Percentiles rank a stretch among this genome's conserved stretches.
Conservation (phyloP, 495 filamentous ascomycete genomes). For the Penicillium alfredii region DNA sequence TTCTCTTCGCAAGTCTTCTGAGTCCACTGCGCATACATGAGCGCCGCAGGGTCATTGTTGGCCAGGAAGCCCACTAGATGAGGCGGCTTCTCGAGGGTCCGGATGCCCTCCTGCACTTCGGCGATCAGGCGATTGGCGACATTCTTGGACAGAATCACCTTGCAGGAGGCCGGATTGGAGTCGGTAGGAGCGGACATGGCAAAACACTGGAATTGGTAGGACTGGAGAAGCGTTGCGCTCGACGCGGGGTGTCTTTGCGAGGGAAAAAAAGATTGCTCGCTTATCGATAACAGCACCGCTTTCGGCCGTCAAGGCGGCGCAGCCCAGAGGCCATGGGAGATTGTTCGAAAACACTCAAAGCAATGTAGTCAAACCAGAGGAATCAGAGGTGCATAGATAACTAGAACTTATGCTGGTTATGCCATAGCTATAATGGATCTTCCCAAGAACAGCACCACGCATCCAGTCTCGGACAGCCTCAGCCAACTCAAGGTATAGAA, state of each 20-base stretch:
- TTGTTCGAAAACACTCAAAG: no score
- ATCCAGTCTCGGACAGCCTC: no score
- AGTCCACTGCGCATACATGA: conserved; percentile 96
- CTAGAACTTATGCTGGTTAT: no score
- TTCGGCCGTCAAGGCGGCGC: no score
- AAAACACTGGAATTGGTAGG: conserved; percentile 6
- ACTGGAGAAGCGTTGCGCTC: conserved; percentile 10
- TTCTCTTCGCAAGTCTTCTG: conserved; percentile 91
- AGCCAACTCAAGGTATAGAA: no score
- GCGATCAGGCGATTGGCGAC: conserved; percentile 73
- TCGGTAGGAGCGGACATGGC: conserved; percentile 33
- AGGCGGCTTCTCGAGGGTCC: conserved; percentile 62
- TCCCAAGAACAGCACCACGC: no score
- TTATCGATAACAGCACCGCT: conserved; percentile 45
- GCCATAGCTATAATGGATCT: no score
- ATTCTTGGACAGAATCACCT: conserved; percentile 79
- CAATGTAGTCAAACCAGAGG: no score
- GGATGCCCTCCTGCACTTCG: conserved; percentile 69
- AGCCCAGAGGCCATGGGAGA: no score
- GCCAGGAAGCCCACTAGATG: conserved; percentile 86
- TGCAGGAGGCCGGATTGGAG: conserved; percentile 59
- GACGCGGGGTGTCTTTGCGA: conserved; percentile 21
- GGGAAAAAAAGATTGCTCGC: conserved; percentile 37
- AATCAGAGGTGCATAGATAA: no score
- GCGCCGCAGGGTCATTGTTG: conserved; percentile 82